Evolutionary conservation across 2,329 filamentous ascomycete species (phyloP), one percentile per base, ranked within the genome.

Genomic region (Ambrosiella xylebori): DNA sequence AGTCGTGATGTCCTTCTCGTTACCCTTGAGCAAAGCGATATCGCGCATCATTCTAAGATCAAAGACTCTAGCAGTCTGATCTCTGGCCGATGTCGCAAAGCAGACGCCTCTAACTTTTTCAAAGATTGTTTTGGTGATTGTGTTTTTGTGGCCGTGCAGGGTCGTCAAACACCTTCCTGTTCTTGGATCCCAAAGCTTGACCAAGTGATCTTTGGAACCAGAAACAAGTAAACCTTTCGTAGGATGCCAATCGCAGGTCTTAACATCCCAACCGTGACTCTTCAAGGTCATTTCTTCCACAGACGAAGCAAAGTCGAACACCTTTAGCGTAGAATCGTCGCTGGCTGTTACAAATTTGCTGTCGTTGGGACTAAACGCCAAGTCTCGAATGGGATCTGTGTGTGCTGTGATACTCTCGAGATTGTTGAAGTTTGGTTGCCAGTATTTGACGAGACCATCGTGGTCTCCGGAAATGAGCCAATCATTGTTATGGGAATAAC

Each of bases 381-480:
- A 75, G 65, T 96, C 93, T 65, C 93, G 78, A 61, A 98, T 87
- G 4, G 91, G 85, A 67, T 96, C 89, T 54, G 81, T 81, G 67
- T 97, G 93, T 6, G 89, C 93, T 67, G 90, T 84, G 57, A 98
- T 88, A 57, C 88, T 90, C 70, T 97, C 88, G 61, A 97, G 89
- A 66, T 97, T 96, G 76, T 98, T 97, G 74, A 98, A 96, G 69
- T 97, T 98, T 38, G 91, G 88, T 69, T 96, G 89, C 88, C 91
- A 97, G 72, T 98, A 98, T 73, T 97, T 97, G 71, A 98, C 85
- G 62, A 93, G 79, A 59, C 93, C 93, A 64, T 93, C 89, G 69
- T 97, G 90, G 67, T 97, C 93, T 57, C 88, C 90, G 7, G 93
- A 97, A 57, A 98, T 80, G 11, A 98, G 76, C 91, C 93, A 98